Evolutionary conservation across 805 yeast species (phyloP), one percentile per base, ranked within the genome.

Genomic region (Priceomyces castillae): DNA sequence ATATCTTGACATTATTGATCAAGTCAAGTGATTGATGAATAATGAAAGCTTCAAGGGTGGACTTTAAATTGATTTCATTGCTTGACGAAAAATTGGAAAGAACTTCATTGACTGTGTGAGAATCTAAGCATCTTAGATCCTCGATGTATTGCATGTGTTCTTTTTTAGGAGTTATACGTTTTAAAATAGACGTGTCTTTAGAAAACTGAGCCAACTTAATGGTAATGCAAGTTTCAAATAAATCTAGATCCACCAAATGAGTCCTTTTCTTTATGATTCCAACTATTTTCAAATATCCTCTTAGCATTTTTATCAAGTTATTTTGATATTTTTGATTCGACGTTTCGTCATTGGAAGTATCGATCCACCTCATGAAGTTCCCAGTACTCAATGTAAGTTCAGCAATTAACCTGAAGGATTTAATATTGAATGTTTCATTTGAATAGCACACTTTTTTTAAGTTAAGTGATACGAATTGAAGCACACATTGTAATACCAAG

Each of bases 221-320:
- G 17, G 33, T 39, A 30, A 50, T 50, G 20, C 44, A 47, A 9
- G 43, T 26, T 16, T 45, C 43, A 20, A 36, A 30, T 4, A 18
- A 28, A 3, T 41, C 40, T 14, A 48, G 20, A 3, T 44, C 45
- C 3, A 16, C 9, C 7, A 34, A 41, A 11, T 41, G 31, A 2
- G 19, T 31, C 23, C 47, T 49, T 14, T 43, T 45, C 10, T 43
- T 15, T 7, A 60, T 37, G 16, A 41, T 40, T n/a, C 28, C 44
- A 15, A 51, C 36, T 4, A 66, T 25, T 40, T 59, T 61, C n/a
- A 51, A 33, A 35, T 51, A 56, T 2, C 70, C 69, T 17, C 43
- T 46, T 5, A 60, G 34, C 33, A 65, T 47, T 42, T 62, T 66
- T 7, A 54, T 42, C 9, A 49, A 34, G 41, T 64, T 64, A 14